phyloP scores from a whole-genome alignment of 768 basidiomycete species.

The Lentinus brumalis region DNA sequence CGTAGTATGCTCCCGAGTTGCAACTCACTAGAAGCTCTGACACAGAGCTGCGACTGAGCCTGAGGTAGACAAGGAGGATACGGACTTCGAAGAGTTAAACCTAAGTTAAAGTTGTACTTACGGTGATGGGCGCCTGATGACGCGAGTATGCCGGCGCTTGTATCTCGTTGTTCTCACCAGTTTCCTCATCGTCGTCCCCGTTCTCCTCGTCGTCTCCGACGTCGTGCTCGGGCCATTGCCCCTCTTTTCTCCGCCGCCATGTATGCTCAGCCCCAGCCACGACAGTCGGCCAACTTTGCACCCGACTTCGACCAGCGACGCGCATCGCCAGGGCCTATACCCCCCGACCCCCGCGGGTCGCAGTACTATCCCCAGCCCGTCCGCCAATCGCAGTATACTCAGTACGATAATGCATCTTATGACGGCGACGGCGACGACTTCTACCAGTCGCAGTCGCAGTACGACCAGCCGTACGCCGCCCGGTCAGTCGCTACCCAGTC shows the following conservation, averaged over 20 bases:
- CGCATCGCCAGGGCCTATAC: conserved; percentile 16
- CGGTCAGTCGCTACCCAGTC: conserved; percentile 30
- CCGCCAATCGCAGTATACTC: conserved; percentile 16
- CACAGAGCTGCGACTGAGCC: too few species aligned
- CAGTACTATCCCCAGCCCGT: conserved; percentile 22
- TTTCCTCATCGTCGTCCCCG: conserved; percentile 11
- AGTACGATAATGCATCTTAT: conserved; percentile 17
- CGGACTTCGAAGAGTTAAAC: too few species aligned
- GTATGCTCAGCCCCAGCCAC: conserved; percentile 27
- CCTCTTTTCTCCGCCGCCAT: conserved; percentile 13
- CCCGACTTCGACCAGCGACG: conserved; percentile 26
- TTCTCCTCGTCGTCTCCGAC: conserved; percentile 12
- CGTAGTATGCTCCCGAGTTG: too few species aligned
- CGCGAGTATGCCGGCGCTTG: too few species aligned
- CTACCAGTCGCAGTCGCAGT: conserved; percentile 28
- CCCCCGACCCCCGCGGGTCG: conserved; percentile 17
- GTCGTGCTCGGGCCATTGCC: conserved; percentile 2
- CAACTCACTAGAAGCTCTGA: too few species aligned
- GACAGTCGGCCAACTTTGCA: conserved; percentile 23
- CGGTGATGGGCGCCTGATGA: too few species aligned
- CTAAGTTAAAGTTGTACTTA: too few species aligned
- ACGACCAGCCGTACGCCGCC: conserved; percentile 22
- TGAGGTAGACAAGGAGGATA: too few species aligned
- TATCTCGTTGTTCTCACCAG: background rate
- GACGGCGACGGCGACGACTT: conserved; percentile 31